Percentiles rank a stretch among this genome's conserved stretches.
These are phyloP conservation scores for Ophiostoma sp. DNA, from an alignment of 2,329 filamentous ascomycete species.

Conservation along the genomic window DNA sequence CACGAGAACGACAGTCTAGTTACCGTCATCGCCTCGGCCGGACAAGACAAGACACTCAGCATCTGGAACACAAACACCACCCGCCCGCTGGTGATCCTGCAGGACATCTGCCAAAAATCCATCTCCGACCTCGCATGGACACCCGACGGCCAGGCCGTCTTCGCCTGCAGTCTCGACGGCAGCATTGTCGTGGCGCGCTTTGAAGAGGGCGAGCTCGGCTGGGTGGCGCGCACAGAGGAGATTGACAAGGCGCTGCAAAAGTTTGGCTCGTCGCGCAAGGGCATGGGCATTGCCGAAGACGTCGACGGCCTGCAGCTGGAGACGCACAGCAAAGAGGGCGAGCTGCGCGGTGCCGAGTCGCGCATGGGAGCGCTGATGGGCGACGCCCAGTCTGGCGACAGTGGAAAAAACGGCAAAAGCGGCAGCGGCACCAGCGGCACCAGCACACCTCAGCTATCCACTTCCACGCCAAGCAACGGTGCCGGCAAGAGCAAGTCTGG, in stretches of 20 bases:
- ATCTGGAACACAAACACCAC: slow-evolving; percentile 98
- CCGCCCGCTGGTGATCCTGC: slow-evolving; percentile 79
- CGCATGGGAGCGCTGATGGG: slow-evolving; percentile 99
- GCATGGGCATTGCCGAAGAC: slow-evolving; percentile 86
- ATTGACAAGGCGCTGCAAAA: slow-evolving; percentile 91
- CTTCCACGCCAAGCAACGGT: background rate
- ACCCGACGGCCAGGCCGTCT: slow-evolving; percentile 82
- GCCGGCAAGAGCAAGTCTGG: slow-evolving; percentile 33
- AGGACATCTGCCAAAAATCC: slow-evolving; percentile 83
- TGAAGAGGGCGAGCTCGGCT: slow-evolving; percentile 80
- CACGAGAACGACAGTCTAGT: slow-evolving; percentile 47
- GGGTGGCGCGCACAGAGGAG: slow-evolving; percentile 77
- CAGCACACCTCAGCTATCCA: slow-evolving; percentile 18
- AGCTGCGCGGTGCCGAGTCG: slow-evolving; percentile 83
- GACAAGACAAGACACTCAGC: slow-evolving; percentile 91
- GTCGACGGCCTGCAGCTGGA: slow-evolving; percentile 83
- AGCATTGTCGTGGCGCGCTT: slow-evolving; percentile 79
- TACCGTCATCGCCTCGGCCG: slow-evolving; percentile 93
- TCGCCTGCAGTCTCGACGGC: slow-evolving; percentile 82
- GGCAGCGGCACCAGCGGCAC: slow-evolving; percentile 35
- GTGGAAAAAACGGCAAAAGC: slow-evolving; percentile 29
- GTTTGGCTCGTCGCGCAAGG: slow-evolving; percentile 81
- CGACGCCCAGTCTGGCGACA: slow-evolving; percentile 54
- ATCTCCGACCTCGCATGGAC: slow-evolving; percentile 94
- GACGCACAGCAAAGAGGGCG: slow-evolving; percentile 85